Evolutionary conservation across 345 rosid species (phyloP), one percentile per base, ranked within the genome.

Genomic region (Garcia nutans): DNA sequence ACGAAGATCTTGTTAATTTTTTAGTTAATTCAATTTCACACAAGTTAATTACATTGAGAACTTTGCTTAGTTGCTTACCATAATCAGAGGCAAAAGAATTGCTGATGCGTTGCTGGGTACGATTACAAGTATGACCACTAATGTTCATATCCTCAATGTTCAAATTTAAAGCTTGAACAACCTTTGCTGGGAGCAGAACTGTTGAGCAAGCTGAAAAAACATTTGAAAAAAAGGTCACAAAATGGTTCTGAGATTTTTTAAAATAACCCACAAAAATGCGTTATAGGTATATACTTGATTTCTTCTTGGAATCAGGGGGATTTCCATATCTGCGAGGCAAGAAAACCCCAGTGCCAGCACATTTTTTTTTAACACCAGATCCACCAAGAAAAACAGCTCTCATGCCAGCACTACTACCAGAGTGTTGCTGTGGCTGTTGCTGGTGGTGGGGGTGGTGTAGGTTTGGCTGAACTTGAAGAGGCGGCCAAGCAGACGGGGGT

Each of bases 401-500:
- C 82, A 78, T 80, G 70, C 76, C 66, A 0, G 72, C 22, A n/a
- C 60, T 50, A 47, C 2, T 47, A 0, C 50, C 50, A 10, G 69
- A 44, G 1, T 67, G 82, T 3, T 73, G 77, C 6, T 68, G 71
- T 26, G 3, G 58, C 10, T 77, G 78, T 0, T 54, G 78, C 2
- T 69, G 81, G 8, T 71, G 75, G 20, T 42, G 69, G 17, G 66
- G 66, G 8, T 44, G 65, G 8, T 67, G 70, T 1, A 23, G 33
- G 5, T 33, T 47, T 13, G 57, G n/a, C 10, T 68, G 74, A 0
- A 17, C 74, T 68, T 80, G 87, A 13, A 78, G 82, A 12, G 83
- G 62, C 9, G 88, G 80, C 87, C 88, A 87, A 45, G 83, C 83
- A 37, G 89, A 69, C 12, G 78, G 89, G 2, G 80, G 76, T 10